Percentiles rank a stretch among this genome's conserved stretches.
phyloP scores from a whole-genome alignment of 2,329 filamentous ascomycete genomes.

The Epicoccum sorghinum region DNA sequence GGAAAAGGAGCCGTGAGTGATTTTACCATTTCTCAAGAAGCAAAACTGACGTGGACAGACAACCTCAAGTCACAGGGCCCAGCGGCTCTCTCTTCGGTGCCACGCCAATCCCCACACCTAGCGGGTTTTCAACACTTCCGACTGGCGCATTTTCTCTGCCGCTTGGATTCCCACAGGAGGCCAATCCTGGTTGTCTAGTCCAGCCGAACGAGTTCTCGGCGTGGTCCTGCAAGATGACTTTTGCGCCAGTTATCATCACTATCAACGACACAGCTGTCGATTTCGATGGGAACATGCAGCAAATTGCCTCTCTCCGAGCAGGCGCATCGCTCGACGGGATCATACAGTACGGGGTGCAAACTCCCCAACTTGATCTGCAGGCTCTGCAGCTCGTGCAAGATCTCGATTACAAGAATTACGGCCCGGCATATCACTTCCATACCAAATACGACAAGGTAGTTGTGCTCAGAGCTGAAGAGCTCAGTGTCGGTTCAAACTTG shows the following conservation, averaged over 20 bases:
- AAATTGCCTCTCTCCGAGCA: conserved; percentile 30
- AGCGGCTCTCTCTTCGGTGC: conserved; percentile 58
- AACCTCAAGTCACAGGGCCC: conserved; percentile 54
- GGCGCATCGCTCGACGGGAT: conserved; percentile 43
- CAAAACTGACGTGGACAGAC: conserved; percentile 29
- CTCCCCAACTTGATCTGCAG: conserved; percentile 58
- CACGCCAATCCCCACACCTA: conserved; percentile 56
- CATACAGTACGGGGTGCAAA: conserved; percentile 67
- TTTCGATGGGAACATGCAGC: conserved; percentile 14
- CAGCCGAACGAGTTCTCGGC: conserved; percentile 53
- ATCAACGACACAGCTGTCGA: conserved; percentile 28
- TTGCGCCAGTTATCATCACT: conserved; percentile 41
- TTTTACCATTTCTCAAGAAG: background rate
- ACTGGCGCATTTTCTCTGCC: conserved; percentile 59
- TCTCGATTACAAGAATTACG: conserved; percentile 60
- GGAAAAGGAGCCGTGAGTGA: conserved; percentile 40
- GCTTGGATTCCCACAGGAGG: conserved; percentile 53
- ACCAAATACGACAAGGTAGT: conserved; percentile 69
- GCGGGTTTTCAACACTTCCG: conserved; percentile 53
- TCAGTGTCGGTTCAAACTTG: conserved; percentile 34
- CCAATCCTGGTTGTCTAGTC: conserved; percentile 57
- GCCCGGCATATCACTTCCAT: conserved; percentile 69
- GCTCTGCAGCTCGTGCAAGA: conserved; percentile 63
- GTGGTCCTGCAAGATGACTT: conserved; percentile 57
- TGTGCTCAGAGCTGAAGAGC: conserved; percentile 54